A percentile compares a stretch with the other conserved stretches of the same genome.
Evolutionary conservation across 306 rosid species (phyloP).

Genomic region (Quercus gilva): DNA sequence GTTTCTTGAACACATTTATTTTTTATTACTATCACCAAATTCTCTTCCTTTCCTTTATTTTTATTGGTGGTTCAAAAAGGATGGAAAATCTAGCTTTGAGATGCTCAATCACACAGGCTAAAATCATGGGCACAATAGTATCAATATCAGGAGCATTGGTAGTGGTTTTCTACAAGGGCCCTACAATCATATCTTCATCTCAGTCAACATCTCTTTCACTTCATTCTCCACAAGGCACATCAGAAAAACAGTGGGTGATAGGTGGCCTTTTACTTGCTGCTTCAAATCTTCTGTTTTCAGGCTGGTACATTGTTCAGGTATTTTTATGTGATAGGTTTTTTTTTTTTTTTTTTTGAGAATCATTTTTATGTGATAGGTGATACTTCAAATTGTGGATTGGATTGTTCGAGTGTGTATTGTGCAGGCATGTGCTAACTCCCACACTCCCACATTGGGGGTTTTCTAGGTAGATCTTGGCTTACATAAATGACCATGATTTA

Average conservation of each 20-base stretch:
- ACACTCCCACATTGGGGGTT: too few relatives aligned
- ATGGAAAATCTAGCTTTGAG: constrained; percentile 46
- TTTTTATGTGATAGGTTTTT: too few relatives aligned
- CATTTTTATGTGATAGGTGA: background rate
- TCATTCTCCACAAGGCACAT: constrained; percentile 9
- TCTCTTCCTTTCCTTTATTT: background rate
- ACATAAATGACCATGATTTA: too few relatives aligned
- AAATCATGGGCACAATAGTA: constrained; percentile 43
- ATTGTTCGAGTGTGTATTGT: too few relatives aligned
- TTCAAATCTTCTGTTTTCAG: constrained; percentile 29
- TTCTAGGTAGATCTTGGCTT: too few relatives aligned
- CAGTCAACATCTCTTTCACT: background rate
- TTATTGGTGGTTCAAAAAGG: constrained; percentile 28
- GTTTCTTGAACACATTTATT: background rate
- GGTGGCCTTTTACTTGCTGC: constrained; percentile 46
- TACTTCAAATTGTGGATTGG: too few relatives aligned
- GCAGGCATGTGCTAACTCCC: too few relatives aligned
- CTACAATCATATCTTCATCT: constrained; percentile 22
- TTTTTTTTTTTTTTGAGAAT: too few relatives aligned
- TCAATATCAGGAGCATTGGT: constrained; percentile 54
- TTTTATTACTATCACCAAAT: background rate
- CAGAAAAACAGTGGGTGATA: constrained; percentile 37
- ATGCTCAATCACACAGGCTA: constrained; percentile 45
- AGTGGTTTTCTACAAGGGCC: constrained; percentile 55
- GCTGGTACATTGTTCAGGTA: constrained; percentile 54